These are phyloP conservation scores for Penicilliopsis zonata DNA, from an alignment of 495 filamentous ascomycete species.

Conservation along the genomic window DNA sequence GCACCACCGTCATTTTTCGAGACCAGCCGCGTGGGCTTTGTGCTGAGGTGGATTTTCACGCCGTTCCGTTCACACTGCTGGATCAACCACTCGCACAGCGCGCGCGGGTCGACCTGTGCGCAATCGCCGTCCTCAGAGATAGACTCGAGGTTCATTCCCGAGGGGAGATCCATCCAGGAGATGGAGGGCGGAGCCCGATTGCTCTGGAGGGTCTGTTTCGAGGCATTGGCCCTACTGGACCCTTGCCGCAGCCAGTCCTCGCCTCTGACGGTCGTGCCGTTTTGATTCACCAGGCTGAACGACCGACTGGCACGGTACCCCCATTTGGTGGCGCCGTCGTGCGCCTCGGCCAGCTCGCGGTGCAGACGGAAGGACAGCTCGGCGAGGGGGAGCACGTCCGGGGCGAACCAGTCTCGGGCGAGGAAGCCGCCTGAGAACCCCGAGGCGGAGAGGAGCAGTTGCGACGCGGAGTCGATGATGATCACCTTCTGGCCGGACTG, in stretches of 20 bases:
- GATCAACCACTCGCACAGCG: too few relatives aligned
- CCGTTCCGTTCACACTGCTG: too few relatives aligned
- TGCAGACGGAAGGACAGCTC: slow-evolving; percentile 60
- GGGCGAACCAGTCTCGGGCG: slow-evolving; percentile 59
- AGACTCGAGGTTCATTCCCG: slow-evolving; percentile 42
- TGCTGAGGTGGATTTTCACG: too few relatives aligned
- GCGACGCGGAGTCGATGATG: slow-evolving; percentile 51
- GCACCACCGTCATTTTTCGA: slow-evolving; percentile 31
- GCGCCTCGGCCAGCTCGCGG: slow-evolving; percentile 43
- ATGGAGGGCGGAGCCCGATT: slow-evolving; percentile 13
- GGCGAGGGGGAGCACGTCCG: slow-evolving; percentile 42
- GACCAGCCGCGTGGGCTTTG: slow-evolving; percentile 36
- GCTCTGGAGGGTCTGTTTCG: slow-evolving; percentile 11
- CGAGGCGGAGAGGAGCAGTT: slow-evolving; percentile 61
- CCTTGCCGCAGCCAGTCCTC: slow-evolving; percentile 55
- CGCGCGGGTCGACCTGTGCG: too few relatives aligned
- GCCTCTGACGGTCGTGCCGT: slow-evolving; percentile 20
- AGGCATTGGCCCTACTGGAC: slow-evolving; percentile 49
- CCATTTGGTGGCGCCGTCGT: slow-evolving; percentile 53
- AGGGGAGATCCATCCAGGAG: slow-evolving; percentile 44
- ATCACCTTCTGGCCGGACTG: slow-evolving; percentile 44
- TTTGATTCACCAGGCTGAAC: slow-evolving; percentile 34
- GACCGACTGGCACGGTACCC: slow-evolving; percentile 54
- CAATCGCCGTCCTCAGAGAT: too few relatives aligned
- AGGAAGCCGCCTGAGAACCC: slow-evolving; percentile 66